Conservation (phyloP, 2,329 filamentous ascomycete genomes). For the Zopfia rhizophila region DNA sequence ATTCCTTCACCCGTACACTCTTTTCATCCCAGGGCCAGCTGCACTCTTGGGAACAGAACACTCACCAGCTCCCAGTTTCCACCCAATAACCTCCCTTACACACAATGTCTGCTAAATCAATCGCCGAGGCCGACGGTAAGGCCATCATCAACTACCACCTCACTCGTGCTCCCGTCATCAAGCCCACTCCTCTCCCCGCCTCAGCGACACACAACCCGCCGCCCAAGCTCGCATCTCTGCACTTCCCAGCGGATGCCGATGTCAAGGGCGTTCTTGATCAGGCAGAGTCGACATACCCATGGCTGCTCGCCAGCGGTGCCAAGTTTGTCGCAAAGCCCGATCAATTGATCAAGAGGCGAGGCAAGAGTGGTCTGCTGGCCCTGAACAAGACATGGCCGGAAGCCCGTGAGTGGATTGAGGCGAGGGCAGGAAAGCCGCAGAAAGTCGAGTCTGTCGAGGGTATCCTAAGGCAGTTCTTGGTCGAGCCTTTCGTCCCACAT, state of each 20-base stretch:
- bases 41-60: conserved; percentile 16
- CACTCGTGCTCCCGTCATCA: conserved; percentile 96
- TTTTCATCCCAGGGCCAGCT: conserved; percentile 17
- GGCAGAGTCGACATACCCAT: conserved; percentile 96
- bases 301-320: conserved; percentile 83
- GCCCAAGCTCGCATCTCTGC: conserved; percentile 87
- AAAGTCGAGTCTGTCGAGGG: conserved; percentile 93
- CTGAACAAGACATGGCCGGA: conserved; percentile 98
- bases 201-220: conserved; percentile 91
- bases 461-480: conserved; percentile 91
- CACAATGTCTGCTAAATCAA: conserved; percentile 94
- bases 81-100: conserved; percentile 29
- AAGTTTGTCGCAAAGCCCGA: conserved; percentile 99
- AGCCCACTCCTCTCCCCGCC: conserved; percentile 90
- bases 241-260: conserved; percentile 90
- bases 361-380: conserved; percentile 95
- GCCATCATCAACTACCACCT: conserved; percentile 99
- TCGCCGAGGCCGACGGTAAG: conserved; percentile 99
- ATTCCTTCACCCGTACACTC: conserved; percentile 25
- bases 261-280: conserved; percentile 88
- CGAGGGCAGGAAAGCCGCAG: conserved; percentile 89
- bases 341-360: conserved; percentile 99
- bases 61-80: conserved; percentile 33
- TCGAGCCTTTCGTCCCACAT: conserved; percentile 98
- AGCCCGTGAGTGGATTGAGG: conserved; percentile 91